Evolutionary conservation across 306 rosid genomes (phyloP), one percentile per base, ranked within the genome.

Genomic region (Glycyrrhiza uralensis): DNA sequence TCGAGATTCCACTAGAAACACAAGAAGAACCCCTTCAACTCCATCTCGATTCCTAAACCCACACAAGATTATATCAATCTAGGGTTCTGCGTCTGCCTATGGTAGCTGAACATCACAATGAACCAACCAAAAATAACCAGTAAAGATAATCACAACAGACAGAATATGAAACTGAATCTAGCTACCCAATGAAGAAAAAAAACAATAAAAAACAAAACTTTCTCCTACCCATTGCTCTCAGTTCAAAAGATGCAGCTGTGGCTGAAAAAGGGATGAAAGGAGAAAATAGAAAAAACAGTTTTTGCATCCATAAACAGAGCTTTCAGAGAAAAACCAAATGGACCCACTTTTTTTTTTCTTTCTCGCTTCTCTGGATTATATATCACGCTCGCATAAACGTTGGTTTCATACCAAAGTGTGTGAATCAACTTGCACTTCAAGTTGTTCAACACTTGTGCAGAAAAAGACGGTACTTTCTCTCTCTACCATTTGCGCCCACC

Each of bases 1-100:
- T 59, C 66, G 23, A 59, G 54, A 77, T 6, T 17, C 64, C 38
- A 11, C 33, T 19, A 41, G 18, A 64, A 66, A 66, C 59, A 54
- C 19, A 18, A 46, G 36, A 65, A 54, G n/a, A 70, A 26, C n/a
- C 49, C 76, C n/a, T 47, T 74, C 52, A 47, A 57, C 24, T 26
- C 39, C 45, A 59, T 45, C 77, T 10, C 20, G 4, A 45, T 41
- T 22, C 60, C 35, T 24, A 65, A 66, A 42, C 77, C 72, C 65
- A 42, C 77, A 68, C 65, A 67, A 20, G 24, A 33, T 52, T 68
- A n/a, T 32, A 7, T 6, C 46, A 74, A 82, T 29, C 78, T 78
- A 68, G 80, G 86, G 82, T 78, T 78, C 74, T 63, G 28, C 17
- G 74, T 78, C 74, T 63, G 28, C 17, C 69, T 54, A 44, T 11